Conservation (phyloP, 2,329 filamentous ascomycete species). For the Fusarium praegraminearum region DNA sequence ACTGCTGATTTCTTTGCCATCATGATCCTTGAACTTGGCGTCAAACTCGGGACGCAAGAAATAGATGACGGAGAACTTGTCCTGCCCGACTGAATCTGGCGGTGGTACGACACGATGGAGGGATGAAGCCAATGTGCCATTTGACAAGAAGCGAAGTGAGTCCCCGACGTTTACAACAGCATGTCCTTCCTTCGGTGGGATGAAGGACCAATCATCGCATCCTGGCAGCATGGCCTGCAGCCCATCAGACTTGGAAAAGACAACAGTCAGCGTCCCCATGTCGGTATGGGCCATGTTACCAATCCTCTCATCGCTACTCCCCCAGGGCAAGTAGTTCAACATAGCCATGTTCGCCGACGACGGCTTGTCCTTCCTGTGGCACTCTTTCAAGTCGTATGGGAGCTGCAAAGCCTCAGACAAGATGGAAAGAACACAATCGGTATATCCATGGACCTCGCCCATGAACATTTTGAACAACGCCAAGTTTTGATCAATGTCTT, state of each 20-base stretch:
- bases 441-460: background rate
- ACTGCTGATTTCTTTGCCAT: conserved; percentile 30
- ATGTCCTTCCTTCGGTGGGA: conserved; percentile 3
- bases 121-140: conserved; percentile 20
- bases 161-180: conserved; percentile 4
- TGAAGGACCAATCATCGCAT: conserved; percentile 33
- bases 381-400: background rate
- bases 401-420: background rate
- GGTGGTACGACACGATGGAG: conserved; percentile 40
- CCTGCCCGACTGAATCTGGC: conserved; percentile 24
- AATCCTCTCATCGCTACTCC: conserved; percentile 21
- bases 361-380: conserved; percentile 25
- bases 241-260: conserved; percentile 37
- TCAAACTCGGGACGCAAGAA: conserved; percentile 41
- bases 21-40: conserved; percentile 29
- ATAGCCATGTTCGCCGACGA: conserved; percentile 32
- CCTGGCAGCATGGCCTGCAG: conserved; percentile 37
- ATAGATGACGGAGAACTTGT: conserved; percentile 41
- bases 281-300: conserved; percentile 41
- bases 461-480: background rate
- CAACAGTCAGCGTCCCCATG: conserved; percentile 39
- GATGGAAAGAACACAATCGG: conserved; percentile 2
- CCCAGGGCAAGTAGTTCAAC: conserved; percentile 36
- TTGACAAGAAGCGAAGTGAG: background rate
- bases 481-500: background rate